These are phyloP conservation scores for Teunomyces aglyptinius DNA, from an alignment of 805 yeast genomes.

Conservation along the genomic window DNA sequence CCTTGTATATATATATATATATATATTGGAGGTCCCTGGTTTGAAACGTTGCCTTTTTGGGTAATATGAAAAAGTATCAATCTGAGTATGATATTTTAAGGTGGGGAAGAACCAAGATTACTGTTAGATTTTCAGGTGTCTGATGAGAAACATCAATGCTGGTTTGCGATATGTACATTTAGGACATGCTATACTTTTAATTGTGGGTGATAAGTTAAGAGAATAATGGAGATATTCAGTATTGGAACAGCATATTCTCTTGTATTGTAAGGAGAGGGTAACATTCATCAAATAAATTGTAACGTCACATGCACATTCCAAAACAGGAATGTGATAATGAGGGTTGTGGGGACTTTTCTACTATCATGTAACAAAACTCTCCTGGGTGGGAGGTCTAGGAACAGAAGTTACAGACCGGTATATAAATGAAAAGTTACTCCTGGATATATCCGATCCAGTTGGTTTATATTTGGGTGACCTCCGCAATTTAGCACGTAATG, in stretches of 20 bases:
- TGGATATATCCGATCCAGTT: too few relatives aligned
- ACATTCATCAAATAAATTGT: neutral
- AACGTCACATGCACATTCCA: conserved; percentile 2
- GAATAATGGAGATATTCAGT: too few relatives aligned
- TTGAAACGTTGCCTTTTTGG: neutral
- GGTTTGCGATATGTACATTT: neutral
- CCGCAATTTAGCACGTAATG: too few relatives aligned
- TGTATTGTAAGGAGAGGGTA: neutral
- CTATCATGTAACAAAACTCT: neutral
- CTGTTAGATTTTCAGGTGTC: neutral
- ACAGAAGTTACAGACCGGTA: too few relatives aligned
- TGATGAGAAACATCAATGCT: neutral
- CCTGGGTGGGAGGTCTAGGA: neutral
- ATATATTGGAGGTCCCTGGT: neutral
- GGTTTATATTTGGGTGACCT: too few relatives aligned
- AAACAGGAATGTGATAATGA: neutral
- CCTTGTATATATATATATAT: neutral
- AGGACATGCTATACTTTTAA: neutral
- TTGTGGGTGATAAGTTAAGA: neutral
- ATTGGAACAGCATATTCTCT: neutral
- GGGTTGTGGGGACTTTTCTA: neutral
- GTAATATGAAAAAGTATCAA: neutral
- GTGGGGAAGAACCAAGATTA: conserved; percentile 1
- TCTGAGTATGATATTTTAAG: conserved; percentile 4
- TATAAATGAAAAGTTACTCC: too few relatives aligned